Evolutionary conservation across 208 protist species (phyloP).

Genomic region (Trypanosoma platydactyli): DNA sequence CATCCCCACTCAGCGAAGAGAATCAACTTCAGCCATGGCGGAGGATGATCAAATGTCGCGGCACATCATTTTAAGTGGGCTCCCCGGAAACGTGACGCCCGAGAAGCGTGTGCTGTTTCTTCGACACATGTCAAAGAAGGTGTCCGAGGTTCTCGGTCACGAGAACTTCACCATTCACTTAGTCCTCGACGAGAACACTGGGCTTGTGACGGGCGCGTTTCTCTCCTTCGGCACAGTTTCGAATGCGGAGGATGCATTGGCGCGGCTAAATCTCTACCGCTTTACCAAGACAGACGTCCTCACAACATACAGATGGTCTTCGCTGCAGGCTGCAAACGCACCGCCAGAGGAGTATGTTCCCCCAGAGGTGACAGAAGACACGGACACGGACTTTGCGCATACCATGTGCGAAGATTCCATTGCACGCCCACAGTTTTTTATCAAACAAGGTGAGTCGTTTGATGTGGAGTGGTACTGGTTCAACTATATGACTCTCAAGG

Average conservation of each 20-base stretch:
- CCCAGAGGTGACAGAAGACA: constrained; percentile 43
- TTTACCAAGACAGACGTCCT: constrained; percentile 78
- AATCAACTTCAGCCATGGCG: constrained; percentile 35
- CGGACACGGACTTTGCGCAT: constrained; percentile 69
- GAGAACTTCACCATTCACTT: constrained; percentile 74
- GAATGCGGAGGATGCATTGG: constrained; percentile 77
- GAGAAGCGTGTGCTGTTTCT: constrained; percentile 75
- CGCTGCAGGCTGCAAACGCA: constrained; percentile 51
- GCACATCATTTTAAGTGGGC: constrained; percentile 78
- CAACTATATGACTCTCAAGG: constrained; percentile 77
- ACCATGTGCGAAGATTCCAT: constrained; percentile 82
- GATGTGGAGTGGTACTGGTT: constrained; percentile 89
- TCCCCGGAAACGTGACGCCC: constrained; percentile 85
- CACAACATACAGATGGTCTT: constrained; percentile 79
- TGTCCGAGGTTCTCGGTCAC: constrained; percentile 69
- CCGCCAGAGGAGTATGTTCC: constrained; percentile 71
- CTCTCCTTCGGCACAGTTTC: constrained; percentile 66
- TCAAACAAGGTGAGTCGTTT: constrained; percentile 67
- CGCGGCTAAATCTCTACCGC: constrained; percentile 78
- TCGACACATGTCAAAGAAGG: constrained; percentile 57
- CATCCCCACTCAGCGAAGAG: background rate
- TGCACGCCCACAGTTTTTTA: constrained; percentile 83
- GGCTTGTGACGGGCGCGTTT: constrained; percentile 76
- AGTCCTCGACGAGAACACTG: constrained; percentile 57
- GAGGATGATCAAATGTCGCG: constrained; percentile 42